These are phyloP conservation scores for Thalia dealbata DNA, from an alignment of 176 grass and related monocot genomes.

Conservation along the genomic window DNA sequence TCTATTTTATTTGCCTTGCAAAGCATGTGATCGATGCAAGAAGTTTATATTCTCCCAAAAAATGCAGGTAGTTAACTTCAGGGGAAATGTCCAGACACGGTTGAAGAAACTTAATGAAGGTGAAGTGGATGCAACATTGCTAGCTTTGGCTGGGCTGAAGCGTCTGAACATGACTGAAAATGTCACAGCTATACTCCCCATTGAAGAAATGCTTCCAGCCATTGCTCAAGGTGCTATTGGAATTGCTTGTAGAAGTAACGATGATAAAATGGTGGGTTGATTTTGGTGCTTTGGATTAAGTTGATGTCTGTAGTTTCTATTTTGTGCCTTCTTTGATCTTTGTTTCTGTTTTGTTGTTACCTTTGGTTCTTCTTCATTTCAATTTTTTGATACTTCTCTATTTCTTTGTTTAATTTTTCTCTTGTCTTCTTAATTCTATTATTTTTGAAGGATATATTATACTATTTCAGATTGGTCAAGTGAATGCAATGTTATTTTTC, in stretches of 20 bases:
- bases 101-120: constrained; percentile 77
- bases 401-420: no score
- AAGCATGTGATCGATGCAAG: background rate
- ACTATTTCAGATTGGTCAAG: no score
- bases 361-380: no score
- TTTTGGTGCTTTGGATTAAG: constrained; percentile 11
- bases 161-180: constrained; percentile 60
- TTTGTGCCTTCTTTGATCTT: no score
- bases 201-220: constrained; percentile 97
- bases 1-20: background rate
- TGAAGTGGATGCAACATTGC: constrained; percentile 73
- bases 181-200: constrained; percentile 62
- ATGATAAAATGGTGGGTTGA: constrained; percentile 83
- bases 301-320: no score
- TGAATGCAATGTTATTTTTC: no score
- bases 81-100: constrained; percentile 97
- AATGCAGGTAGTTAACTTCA: constrained; percentile 88
- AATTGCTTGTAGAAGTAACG: constrained; percentile 89
- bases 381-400: no score
- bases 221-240: constrained; percentile 99
- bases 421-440: no score
- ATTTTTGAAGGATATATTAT: no score
- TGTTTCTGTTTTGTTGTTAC: no score
- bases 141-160: constrained; percentile 91
- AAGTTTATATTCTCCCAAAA: background rate